Conservation (phyloP, 306 rosid genomes). For the Echinosophora koreensis region DNA sequence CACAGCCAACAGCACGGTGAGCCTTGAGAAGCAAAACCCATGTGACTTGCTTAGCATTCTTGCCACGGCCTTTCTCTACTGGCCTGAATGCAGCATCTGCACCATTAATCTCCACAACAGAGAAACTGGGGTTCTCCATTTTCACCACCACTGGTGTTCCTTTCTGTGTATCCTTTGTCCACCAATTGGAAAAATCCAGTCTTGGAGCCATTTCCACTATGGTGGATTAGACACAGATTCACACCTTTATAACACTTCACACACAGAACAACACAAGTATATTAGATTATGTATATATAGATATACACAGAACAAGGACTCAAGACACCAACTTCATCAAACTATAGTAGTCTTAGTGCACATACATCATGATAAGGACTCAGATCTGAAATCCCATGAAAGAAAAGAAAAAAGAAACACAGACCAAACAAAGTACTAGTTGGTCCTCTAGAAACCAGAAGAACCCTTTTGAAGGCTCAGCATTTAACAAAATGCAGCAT, state of each 20-base stretch:
- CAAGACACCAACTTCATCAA: conserved; percentile 46
- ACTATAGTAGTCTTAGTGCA: conserved; percentile 8
- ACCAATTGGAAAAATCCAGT: conserved; percentile 74
- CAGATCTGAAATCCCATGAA: conserved; percentile 66
- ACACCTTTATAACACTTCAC: neutral
- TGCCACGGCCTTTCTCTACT: conserved; percentile 76
- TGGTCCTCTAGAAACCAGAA: conserved; percentile 41
- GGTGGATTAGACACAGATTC: conserved; percentile 6
- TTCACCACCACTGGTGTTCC: conserved; percentile 92
- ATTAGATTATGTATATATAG: neutral
- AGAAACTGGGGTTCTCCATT: conserved; percentile 88
- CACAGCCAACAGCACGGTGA: conserved; percentile 78
- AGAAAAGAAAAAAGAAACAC: conserved; percentile 42
- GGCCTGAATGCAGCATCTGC: conserved; percentile 89
- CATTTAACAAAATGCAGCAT: conserved; percentile 59
- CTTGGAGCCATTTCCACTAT: conserved; percentile 74
- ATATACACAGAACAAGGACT: conserved; percentile 4
- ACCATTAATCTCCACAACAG: conserved; percentile 84
- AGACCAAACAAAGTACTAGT: conserved; percentile 3
- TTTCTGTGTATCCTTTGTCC: conserved; percentile 64
- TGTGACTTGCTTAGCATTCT: conserved; percentile 86
- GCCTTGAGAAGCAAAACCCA: conserved; percentile 96
- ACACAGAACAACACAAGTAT: neutral
- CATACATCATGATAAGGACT: conserved; percentile 41
- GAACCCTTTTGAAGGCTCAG: conserved; percentile 50